Evolutionary conservation across 2,329 filamentous ascomycete genomes (phyloP).

Genomic region (Didymella pinodella): DNA sequence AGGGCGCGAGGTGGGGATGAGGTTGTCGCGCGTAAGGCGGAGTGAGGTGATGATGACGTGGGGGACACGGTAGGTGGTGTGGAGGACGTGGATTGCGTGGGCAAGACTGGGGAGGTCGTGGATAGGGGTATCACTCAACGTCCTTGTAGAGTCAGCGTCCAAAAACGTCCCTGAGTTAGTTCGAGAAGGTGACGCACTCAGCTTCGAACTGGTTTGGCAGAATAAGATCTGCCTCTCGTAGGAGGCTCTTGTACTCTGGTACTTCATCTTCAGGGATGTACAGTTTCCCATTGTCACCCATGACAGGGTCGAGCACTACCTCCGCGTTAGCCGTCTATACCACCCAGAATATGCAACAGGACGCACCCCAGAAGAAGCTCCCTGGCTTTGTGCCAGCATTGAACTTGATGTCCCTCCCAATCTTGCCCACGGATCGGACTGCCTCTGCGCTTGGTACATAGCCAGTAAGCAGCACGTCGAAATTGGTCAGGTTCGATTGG

Average conservation of each 20-base stretch:
- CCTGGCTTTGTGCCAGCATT: slow-evolving; percentile 70
- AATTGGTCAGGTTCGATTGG: slow-evolving; percentile 83
- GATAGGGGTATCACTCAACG: slow-evolving; percentile 86
- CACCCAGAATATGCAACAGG: not conserved
- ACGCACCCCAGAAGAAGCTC: slow-evolving; percentile 84
- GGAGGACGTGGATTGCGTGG: slow-evolving; percentile 77
- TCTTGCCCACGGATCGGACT: slow-evolving; percentile 82
- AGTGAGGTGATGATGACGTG: slow-evolving; percentile 95
- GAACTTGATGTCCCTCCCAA: slow-evolving; percentile 79
- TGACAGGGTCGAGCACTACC: slow-evolving; percentile 89
- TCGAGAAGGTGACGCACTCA: slow-evolving; percentile 68
- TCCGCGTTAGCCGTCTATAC: slow-evolving; percentile 23
- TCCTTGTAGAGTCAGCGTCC: slow-evolving; percentile 57
- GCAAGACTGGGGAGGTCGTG: slow-evolving; percentile 75
- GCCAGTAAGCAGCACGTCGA: slow-evolving; percentile 93
- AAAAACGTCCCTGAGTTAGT: not conserved
- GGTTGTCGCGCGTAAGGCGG: slow-evolving; percentile 66
- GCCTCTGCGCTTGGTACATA: slow-evolving; percentile 90
- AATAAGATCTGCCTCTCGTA: slow-evolving; percentile 86
- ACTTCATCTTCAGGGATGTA: slow-evolving; percentile 94
- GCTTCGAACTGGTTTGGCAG: slow-evolving; percentile 97
- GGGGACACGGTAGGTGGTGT: slow-evolving; percentile 77
- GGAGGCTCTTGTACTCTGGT: slow-evolving; percentile 82
- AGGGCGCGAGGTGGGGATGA: slow-evolving; percentile 43
- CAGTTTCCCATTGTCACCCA: slow-evolving; percentile 92